Evolutionary conservation across 2,329 filamentous ascomycete species (phyloP).

Genomic region (Calonectria naviculata): DNA sequence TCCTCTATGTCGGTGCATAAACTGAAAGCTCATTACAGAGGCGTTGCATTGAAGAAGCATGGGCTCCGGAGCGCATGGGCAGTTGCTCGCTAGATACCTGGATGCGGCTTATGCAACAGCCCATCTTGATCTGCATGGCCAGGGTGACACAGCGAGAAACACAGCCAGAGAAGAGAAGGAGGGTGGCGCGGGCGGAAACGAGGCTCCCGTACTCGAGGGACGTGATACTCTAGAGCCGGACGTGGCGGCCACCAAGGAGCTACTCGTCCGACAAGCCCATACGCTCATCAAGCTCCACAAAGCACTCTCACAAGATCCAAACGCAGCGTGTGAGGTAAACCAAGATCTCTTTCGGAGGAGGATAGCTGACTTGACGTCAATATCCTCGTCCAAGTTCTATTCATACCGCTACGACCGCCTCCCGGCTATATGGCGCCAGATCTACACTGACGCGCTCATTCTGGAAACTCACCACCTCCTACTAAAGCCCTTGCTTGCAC

Average conservation of each 20-base stretch:
- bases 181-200: neutral
- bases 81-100: constrained; percentile 39
- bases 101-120: constrained; percentile 34
- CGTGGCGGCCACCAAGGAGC: constrained; percentile 34
- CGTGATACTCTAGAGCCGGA: constrained; percentile 17
- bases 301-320: neutral
- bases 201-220: neutral
- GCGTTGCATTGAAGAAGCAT: constrained; percentile 26
- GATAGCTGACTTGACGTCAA: constrained; percentile 65
- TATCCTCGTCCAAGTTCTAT: constrained; percentile 76
- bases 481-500: constrained; percentile 26
- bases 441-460: constrained; percentile 79
- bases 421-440: constrained; percentile 73
- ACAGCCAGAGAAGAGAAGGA: neutral
- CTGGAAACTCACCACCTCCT: constrained; percentile 64
- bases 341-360: constrained; percentile 50
- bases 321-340: constrained; percentile 2
- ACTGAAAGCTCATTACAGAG: neutral
- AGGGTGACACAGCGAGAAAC: neutral
- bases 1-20: neutral
- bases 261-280: constrained; percentile 45
- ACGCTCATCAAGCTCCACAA: constrained; percentile 38
- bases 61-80: constrained; percentile 26
- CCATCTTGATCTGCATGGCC: neutral
- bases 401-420: constrained; percentile 75